These are phyloP conservation scores for Pholiota adiposa DNA, from an alignment of 1,284 basidiomycete genomes.

Conservation along the genomic window DNA sequence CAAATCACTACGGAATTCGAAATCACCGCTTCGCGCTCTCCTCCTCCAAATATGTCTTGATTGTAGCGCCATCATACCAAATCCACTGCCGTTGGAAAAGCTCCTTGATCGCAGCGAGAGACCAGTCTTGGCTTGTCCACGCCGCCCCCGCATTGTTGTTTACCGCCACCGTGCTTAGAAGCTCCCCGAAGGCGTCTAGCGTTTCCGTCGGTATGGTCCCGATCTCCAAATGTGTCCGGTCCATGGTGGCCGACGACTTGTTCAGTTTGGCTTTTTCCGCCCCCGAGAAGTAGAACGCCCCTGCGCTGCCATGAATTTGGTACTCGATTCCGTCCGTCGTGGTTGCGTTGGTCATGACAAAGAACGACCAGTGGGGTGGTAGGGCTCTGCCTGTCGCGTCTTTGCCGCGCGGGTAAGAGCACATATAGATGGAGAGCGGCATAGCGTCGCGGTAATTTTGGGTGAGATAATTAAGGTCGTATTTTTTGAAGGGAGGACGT, in stretches of 20 bases:
- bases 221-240: not conserved
- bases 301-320: not conserved
- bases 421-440: not conserved
- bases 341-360: not conserved
- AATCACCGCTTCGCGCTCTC: not conserved
- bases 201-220: not conserved
- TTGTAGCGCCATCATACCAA: not conserved
- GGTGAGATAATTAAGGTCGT: not conserved
- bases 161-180: not conserved
- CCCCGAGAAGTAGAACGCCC: not conserved
- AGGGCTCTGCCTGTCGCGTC: not conserved
- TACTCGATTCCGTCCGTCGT: not conserved
- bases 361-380: not conserved
- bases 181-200: not conserved
- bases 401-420: not conserved
- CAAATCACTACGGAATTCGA: no score
- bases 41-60: not conserved
- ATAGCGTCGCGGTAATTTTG: not conserved
- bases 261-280: not conserved
- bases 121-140: not conserved
- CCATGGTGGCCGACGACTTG: not conserved
- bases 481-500: not conserved
- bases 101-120: not conserved
- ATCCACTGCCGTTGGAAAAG: not conserved
- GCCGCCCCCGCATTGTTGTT: not conserved